Evolutionary conservation across 2,329 filamentous ascomycete species (phyloP).

Genomic region (Penicillium sclerotigenum): DNA sequence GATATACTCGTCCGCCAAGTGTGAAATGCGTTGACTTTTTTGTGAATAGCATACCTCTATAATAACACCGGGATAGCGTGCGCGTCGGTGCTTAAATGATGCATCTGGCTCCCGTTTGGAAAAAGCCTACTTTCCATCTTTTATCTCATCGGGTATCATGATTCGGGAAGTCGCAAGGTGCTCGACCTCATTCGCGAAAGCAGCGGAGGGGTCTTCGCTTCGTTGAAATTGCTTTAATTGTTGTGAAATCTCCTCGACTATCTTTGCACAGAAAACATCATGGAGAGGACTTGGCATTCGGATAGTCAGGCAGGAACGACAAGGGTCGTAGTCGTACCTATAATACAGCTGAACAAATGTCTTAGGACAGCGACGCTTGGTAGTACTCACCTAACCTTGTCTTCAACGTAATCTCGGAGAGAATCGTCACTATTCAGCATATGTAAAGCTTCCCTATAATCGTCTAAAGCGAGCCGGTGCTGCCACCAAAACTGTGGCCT

Average conservation of each 20-base stretch:
- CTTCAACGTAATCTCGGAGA: slow-evolving; percentile 4
- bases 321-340: slow-evolving; percentile 5
- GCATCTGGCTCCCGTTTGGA: not conserved
- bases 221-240: not conserved
- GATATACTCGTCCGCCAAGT: slow-evolving; percentile 9
- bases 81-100: not conserved
- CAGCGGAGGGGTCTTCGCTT: not conserved
- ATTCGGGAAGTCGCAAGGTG: not conserved
- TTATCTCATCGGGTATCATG: not conserved
- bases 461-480: not conserved
- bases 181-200: not conserved
- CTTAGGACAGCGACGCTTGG: not conserved
- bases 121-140: not conserved
- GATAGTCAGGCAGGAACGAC: slow-evolving; percentile 6
- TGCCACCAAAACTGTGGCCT: slow-evolving; percentile 8
- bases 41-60: slow-evolving; percentile 8
- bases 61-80: slow-evolving; percentile 2
- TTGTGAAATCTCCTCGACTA: not conserved
- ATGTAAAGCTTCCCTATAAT: slow-evolving; percentile 3
- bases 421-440: not conserved
- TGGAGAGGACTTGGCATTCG: slow-evolving; percentile 7
- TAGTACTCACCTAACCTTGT: slow-evolving; percentile 4
- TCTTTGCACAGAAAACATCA: slow-evolving; percentile 1
- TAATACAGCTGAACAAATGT: slow-evolving; percentile 2
- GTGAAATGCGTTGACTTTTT: not conserved